phyloP scores from a whole-genome alignment of 164 flowering plant genomes.

The Pachysandra terminalis region DNA sequence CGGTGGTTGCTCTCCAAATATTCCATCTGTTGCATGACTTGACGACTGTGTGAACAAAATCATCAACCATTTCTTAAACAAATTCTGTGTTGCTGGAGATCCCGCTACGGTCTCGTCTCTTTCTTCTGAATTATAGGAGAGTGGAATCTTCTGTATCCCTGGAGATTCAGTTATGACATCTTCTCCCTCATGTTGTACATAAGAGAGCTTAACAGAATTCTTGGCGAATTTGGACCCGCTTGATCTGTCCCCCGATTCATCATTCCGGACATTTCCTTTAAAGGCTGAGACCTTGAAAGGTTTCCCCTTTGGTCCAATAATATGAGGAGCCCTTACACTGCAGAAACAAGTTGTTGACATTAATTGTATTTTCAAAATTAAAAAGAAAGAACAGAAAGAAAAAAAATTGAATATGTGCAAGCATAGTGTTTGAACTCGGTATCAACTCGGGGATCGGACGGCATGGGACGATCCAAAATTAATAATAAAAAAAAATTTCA shows the following conservation, averaged over 20 bases:
- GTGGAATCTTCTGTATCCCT: conserved; percentile 30
- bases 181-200: conserved; percentile 45
- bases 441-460: no score
- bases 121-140: conserved; percentile 40
- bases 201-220: conserved; percentile 48
- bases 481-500: no score
- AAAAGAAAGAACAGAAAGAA: not conserved
- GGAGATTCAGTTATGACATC: conserved; percentile 32
- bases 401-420: not conserved
- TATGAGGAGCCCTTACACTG: conserved; percentile 41
- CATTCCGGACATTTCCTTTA: conserved; percentile 53
- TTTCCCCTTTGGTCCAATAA: conserved; percentile 33
- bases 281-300: conserved; percentile 51
- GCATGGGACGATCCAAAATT: no score
- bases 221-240: conserved; percentile 40
- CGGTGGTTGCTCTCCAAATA: conserved; percentile 32
- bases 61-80: conserved; percentile 73
- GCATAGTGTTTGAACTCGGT: no score
- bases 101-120: conserved; percentile 30
- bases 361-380: not conserved
- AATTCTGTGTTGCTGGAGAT: conserved; percentile 46
- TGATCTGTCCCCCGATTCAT: conserved; percentile 43
- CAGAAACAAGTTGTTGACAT: conserved; percentile 12
- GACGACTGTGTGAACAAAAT: conserved; percentile 50
- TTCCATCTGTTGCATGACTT: conserved; percentile 30